Conservation (phyloP, 768 basidiomycete genomes). For the Phylloporus sp. region DNA sequence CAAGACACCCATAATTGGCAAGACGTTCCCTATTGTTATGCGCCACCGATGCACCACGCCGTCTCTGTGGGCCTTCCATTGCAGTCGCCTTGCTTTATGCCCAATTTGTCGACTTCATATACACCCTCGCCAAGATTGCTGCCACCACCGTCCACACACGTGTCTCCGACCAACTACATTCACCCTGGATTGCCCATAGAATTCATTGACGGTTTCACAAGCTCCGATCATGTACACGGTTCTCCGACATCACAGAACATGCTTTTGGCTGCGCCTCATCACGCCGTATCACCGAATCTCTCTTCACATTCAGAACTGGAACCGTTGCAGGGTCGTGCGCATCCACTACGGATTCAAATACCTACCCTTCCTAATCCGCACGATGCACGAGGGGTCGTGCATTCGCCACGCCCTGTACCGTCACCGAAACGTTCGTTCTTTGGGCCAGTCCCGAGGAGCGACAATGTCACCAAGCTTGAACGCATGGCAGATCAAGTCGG, state of each 20-base stretch:
- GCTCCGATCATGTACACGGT: constrained; percentile 56
- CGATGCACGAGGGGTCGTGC: constrained; percentile 37
- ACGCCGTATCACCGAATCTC: constrained; percentile 58
- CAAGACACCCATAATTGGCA: constrained; percentile 17
- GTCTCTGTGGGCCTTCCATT: constrained; percentile 45
- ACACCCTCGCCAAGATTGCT: constrained; percentile 20
- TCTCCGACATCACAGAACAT: constrained; percentile 57
- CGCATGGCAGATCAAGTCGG: constrained; percentile 62
- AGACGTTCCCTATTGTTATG: constrained; percentile 26
- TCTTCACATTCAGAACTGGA: constrained; percentile 24
- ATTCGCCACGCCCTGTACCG: constrained; percentile 64
- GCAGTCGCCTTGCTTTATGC: constrained; percentile 27
- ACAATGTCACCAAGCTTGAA: constrained; percentile 63
- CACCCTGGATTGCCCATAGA: constrained; percentile 12
- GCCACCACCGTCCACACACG: constrained; percentile 28
- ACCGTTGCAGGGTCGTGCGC: constrained; percentile 6
- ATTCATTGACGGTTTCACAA: constrained; percentile 22
- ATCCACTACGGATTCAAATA: constrained; percentile 23
- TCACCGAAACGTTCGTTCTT: constrained; percentile 56
- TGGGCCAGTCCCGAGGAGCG: constrained; percentile 23
- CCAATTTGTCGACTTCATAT: constrained; percentile 34
- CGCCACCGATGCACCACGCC: constrained; percentile 42
- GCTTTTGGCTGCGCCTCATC: constrained; percentile 49
- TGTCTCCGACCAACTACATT: constrained; percentile 17
- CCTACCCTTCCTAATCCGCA: constrained; percentile 26